Conservation (phyloP, 352 stramenopile species). For the Globisporangium alternatum region DNA sequence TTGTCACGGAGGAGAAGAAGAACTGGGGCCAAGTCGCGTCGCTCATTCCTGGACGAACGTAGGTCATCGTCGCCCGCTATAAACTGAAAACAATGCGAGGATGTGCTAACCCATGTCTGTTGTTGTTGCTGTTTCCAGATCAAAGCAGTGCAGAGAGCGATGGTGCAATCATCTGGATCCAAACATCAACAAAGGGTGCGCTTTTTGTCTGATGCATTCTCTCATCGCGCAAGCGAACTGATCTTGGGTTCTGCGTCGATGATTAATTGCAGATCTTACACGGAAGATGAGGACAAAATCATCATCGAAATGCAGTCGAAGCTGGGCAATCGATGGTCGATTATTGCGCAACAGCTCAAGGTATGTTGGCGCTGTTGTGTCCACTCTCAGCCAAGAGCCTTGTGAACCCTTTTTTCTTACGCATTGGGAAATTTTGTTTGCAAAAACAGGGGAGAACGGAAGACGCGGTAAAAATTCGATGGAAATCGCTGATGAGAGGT, state of each 20-base stretch:
- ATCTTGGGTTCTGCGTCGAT: neutral
- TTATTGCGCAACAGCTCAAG: slow-evolving; percentile 90
- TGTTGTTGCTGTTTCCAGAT: slow-evolving; percentile 34
- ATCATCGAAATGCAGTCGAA: slow-evolving; percentile 92
- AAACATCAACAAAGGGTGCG: slow-evolving; percentile 91
- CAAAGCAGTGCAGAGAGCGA: slow-evolving; percentile 91
- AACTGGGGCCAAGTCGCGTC: slow-evolving; percentile 90
- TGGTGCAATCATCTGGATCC: slow-evolving; percentile 92
- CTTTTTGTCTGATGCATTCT: neutral
- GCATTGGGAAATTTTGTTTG: neutral
- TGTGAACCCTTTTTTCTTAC: neutral
- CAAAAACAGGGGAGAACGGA: slow-evolving; percentile 78
- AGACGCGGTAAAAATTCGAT: slow-evolving; percentile 93
- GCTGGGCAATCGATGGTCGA: slow-evolving; percentile 91
- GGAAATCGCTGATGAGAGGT: slow-evolving; percentile 89
- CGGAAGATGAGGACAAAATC: slow-evolving; percentile 90
- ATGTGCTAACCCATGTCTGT: neutral
- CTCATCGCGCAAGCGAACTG: neutral
- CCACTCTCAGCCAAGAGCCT: neutral
- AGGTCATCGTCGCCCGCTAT: slow-evolving; percentile 19
- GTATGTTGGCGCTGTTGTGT: slow-evolving; percentile 22
- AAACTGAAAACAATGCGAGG: neutral
- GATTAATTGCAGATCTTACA: slow-evolving; percentile 60
- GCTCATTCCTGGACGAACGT: slow-evolving; percentile 82
- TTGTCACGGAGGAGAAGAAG: slow-evolving; percentile 86